Base-by-base conservation (phyloP, 192 early-diverging fungal genomes). In the Dispira simplex region DNA sequence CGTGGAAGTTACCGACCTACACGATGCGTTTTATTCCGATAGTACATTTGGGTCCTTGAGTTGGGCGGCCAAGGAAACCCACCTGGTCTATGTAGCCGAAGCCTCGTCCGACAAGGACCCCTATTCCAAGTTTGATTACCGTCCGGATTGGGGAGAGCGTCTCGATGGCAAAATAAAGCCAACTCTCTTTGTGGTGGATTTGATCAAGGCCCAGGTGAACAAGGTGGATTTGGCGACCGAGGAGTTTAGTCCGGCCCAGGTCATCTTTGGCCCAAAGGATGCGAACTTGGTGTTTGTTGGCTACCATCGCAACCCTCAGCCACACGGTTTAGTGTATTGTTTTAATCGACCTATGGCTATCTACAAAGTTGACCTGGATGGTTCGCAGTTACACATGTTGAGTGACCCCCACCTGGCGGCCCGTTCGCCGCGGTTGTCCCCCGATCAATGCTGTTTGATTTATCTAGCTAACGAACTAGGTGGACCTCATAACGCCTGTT, bases 1-100 rank as follows among this genome's bases (percentile, higher is more conserved):
- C n/a, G 70, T 85, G 48, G 82, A 88, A 44, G 83, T 88, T n/a
- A 79, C 84, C 9, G 69, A 75, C 45, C 49, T 60, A 28, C 89
- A 91, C 51, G 87, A 83, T 25, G 76, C 80, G 45, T 89, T 88
- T 69, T 91, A 88, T 62, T 65, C 69, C 12, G 87, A 89, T 66
- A 68, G 77, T 49, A 79, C 75, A n/a, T 84, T 86, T 71, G 86
- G 87, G 13, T 67, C 73, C 11, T 63, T 91, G 20, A 69, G 73
- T 14, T 85, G 87, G 82, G 81, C 85, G 8, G 58, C 59, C 25
- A 71, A 76, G 66, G 82, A 81, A 67, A 67, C 44, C 25, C 68
- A 72, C 11, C 44, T 87, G 25, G 77, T 81, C 18, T 91, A 91
- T 63, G 70, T 81, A 46, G 89, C 89, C n/a, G 87, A 91, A 71